A percentile compares a stretch with the other conserved stretches of the same genome.
Conservation (phyloP, 495 filamentous ascomycete species). For the Tuber melanosporum region DNA sequence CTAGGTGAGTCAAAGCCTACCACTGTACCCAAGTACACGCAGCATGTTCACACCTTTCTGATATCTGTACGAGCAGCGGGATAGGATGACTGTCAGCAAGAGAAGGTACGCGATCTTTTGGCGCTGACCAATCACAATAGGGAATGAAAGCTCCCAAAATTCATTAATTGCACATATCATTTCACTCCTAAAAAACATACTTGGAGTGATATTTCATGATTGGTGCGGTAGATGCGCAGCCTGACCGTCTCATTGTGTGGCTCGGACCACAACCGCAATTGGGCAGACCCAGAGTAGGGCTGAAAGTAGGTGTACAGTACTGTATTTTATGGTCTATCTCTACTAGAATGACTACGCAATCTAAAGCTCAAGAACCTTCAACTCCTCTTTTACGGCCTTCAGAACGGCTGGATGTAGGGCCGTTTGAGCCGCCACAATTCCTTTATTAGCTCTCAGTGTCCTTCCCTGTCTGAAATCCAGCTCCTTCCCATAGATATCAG, state of each 20-base stretch:
- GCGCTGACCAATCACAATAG: background rate
- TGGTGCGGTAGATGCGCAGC: background rate
- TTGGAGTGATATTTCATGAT: constrained; percentile 9
- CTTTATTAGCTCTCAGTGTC: constrained; percentile 82
- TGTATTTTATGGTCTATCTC: constrained; percentile 9
- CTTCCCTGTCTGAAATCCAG: constrained; percentile 82
- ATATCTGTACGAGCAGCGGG: background rate
- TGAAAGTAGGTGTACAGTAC: background rate
- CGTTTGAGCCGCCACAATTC: constrained; percentile 79
- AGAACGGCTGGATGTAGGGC: constrained; percentile 70
- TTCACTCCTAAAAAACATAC: background rate
- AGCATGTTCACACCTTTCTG: no score
- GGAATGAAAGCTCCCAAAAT: background rate
- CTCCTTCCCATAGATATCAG: constrained; percentile 69
- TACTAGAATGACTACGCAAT: background rate
- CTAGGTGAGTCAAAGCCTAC: no score
- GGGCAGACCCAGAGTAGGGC: background rate
- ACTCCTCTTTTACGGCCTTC: constrained; percentile 71
- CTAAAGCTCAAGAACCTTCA: constrained; percentile 43
- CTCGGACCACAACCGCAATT: background rate
- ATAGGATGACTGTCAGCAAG: background rate
- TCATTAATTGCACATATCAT: background rate
- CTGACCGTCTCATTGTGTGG: background rate
- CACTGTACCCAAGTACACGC: no score
- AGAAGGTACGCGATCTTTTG: background rate